Evolutionary conservation across 352 stramenopile genomes (phyloP).

Genomic region (Phytophthora fragariaefolia): DNA sequence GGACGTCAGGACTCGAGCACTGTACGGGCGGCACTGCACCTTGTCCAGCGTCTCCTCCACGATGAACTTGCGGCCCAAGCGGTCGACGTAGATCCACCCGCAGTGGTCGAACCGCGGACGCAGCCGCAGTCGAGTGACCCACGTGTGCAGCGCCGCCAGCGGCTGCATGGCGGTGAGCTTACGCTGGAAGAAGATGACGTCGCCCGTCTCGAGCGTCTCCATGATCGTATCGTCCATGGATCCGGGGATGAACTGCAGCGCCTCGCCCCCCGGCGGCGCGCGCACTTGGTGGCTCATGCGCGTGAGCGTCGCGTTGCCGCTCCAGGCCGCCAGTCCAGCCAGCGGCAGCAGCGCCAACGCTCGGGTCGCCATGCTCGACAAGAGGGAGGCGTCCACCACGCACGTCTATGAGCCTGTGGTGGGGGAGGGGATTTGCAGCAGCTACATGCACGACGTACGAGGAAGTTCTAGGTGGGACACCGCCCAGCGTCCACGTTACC

Average conservation of each 20-base stretch:
- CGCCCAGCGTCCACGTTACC: too few species aligned
- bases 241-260: conserved; percentile 71
- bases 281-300: conserved; percentile 55
- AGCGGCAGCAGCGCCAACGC: conserved; percentile 69
- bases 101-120: conserved; percentile 84
- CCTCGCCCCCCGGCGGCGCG: conserved; percentile 36
- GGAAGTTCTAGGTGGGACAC: too few species aligned
- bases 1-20: conserved; percentile 73
- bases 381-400: conserved; percentile 6
- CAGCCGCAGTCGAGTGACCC: conserved; percentile 55
- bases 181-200: conserved; percentile 82
- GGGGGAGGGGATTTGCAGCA: too few species aligned
- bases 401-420: conserved; percentile 22
- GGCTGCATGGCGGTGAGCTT: conserved; percentile 78
- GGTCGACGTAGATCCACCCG: conserved; percentile 83
- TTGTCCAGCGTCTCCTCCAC: conserved; percentile 84
- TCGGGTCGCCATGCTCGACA: conserved; percentile 34
- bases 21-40: conserved; percentile 83
- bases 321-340: conserved; percentile 66
- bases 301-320: conserved; percentile 62
- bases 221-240: conserved; percentile 90
- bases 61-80: conserved; percentile 82
- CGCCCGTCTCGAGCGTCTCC: conserved; percentile 87
- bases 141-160: conserved; percentile 73
- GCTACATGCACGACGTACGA: too few species aligned